phyloP scores from a whole-genome alignment of 768 basidiomycete genomes.

The Lentinus tigrinus region DNA sequence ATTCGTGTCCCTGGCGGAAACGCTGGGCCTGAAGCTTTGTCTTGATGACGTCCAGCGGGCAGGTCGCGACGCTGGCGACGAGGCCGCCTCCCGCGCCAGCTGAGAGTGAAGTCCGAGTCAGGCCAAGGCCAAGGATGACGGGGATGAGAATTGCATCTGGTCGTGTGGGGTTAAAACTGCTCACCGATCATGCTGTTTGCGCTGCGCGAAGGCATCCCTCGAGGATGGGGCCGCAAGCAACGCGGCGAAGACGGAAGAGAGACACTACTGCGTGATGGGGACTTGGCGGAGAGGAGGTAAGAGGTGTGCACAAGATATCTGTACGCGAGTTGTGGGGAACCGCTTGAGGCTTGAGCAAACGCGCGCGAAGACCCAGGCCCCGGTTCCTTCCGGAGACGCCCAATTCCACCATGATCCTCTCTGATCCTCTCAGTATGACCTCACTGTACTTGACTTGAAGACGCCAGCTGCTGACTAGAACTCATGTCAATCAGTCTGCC shows the following conservation, averaged over 20 bases:
- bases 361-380: no score
- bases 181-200: conserved; percentile 82
- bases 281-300: neutral
- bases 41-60: conserved; percentile 97
- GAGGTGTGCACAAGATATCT: conserved; percentile 1
- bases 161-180: conserved; percentile 24
- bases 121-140: conserved; percentile 2
- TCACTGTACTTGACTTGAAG: no score
- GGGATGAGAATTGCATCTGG: conserved; percentile 1
- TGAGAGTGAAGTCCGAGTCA: conserved; percentile 28
- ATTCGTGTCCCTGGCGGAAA: conserved; percentile 60
- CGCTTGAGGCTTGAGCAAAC: neutral
- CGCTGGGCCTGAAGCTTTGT: conserved; percentile 96
- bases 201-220: conserved; percentile 64
- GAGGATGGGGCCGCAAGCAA: conserved; percentile 60
- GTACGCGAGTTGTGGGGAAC: neutral
- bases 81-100: conserved; percentile 96
- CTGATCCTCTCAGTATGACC: no score
- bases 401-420: neutral
- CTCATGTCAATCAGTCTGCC: no score
- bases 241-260: conserved; percentile 10
- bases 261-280: conserved; percentile 1
- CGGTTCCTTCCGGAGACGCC: conserved; percentile 12
- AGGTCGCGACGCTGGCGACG: conserved; percentile 89
- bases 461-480: no score